A percentile compares a stretch with the other conserved stretches of the same genome.
Evolutionary conservation across 306 rosid species (phyloP).

Genomic region (Sicyos edulis): DNA sequence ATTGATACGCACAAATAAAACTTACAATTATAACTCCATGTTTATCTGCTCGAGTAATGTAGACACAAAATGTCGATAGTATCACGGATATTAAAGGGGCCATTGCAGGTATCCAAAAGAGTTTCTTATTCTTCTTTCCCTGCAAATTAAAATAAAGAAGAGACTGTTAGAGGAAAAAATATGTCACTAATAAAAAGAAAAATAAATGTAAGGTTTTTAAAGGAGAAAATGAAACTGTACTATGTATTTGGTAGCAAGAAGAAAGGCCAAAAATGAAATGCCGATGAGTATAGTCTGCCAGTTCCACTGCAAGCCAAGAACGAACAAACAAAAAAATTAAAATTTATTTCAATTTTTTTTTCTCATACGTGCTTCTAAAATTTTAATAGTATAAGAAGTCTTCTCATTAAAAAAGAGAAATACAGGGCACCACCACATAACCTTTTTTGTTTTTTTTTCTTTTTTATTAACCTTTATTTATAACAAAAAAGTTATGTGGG

Average conservation of each 20-base stretch:
- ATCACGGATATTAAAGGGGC: conserved; percentile 74
- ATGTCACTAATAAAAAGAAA: neutral
- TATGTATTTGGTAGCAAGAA: conserved; percentile 52
- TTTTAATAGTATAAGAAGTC: too few relatives aligned
- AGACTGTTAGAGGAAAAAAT: neutral
- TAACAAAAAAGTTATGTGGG: too few relatives aligned
- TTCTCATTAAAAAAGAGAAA: neutral
- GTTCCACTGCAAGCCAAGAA: conserved; percentile 70
- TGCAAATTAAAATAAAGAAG: conserved; percentile 18
- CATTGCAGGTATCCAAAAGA: conserved; percentile 76
- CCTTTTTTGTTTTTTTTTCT: too few relatives aligned
- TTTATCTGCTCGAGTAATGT: conserved; percentile 59
- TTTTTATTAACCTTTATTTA: too few relatives aligned
- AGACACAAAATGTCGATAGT: conserved; percentile 60
- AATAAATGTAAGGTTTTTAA: neutral
- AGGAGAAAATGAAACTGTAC: conserved; percentile 31
- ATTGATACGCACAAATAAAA: neutral
- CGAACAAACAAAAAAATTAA: neutral
- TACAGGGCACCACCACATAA: too few relatives aligned
- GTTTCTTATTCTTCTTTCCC: conserved; percentile 61
- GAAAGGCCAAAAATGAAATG: conserved; percentile 50
- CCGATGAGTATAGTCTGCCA: conserved; percentile 74
- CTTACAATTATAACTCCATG: conserved; percentile 73
- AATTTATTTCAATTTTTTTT: neutral
- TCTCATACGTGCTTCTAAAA: neutral